Percentiles rank a stretch among this genome's conserved stretches.
phyloP scores from a whole-genome alignment of 1,284 basidiomycete species.

The Naganishia sp. region DNA sequence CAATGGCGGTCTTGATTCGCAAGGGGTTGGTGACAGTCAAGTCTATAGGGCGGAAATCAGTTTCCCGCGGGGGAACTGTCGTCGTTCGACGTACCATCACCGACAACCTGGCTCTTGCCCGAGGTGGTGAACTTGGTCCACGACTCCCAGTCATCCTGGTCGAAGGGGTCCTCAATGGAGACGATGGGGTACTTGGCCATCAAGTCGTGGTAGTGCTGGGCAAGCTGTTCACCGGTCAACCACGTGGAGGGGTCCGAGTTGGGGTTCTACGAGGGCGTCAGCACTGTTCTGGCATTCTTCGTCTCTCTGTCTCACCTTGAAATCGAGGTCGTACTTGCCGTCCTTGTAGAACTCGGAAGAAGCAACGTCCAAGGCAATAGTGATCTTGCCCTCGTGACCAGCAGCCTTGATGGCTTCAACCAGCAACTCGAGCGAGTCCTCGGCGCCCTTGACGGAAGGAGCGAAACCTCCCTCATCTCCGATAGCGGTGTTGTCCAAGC shows the following conservation, averaged over 20 bases:
- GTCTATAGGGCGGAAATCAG: constrained; percentile 63
- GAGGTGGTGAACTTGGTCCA: constrained; percentile 88
- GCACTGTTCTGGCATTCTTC: too few relatives aligned
- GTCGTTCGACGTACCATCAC: constrained; percentile 23
- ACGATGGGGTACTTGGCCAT: constrained; percentile 92
- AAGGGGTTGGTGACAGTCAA: constrained; percentile 97
- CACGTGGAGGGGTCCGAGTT: constrained; percentile 97
- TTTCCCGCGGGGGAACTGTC: constrained; percentile 58
- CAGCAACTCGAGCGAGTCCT: constrained; percentile 95
- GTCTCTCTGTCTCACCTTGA: constrained; percentile 55
- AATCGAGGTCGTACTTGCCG: constrained; percentile 99
- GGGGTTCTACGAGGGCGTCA: constrained; percentile 74
- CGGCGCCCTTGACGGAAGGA: constrained; percentile 94
- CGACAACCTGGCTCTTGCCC: constrained; percentile 63
- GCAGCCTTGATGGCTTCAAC: constrained; percentile 95
- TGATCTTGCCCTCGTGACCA: constrained; percentile 97
- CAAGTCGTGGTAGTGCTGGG: constrained; percentile 85
- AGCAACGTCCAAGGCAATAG: constrained; percentile 98
- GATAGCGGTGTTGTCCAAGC: constrained; percentile 98
- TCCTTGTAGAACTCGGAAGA: constrained; percentile 99
- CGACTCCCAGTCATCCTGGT: constrained; percentile 99
- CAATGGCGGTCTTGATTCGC: constrained; percentile 97
- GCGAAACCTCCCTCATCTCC: constrained; percentile 99
- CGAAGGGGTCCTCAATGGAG: constrained; percentile 98
- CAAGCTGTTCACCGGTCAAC: constrained; percentile 90